phyloP scores from a whole-genome alignment of 805 yeast species.

The Lipomyces starkeyi region DNA sequence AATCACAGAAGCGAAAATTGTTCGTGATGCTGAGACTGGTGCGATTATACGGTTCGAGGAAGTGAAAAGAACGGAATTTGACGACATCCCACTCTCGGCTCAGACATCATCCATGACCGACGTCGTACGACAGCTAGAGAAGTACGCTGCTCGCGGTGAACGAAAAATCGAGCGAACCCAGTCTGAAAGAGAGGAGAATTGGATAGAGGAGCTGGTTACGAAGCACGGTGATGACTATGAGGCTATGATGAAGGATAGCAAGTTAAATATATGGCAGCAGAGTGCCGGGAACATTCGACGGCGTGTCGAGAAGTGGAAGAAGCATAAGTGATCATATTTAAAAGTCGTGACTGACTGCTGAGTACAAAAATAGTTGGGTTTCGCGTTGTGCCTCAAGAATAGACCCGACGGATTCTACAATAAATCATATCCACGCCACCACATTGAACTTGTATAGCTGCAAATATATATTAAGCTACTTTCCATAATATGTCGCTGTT shows the following conservation, averaged over 20 bases:
- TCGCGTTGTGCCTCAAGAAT: too few relatives aligned
- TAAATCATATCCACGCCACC: too few relatives aligned
- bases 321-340: not conserved
- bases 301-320: constrained; percentile 60
- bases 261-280: constrained; percentile 58
- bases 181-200: constrained; percentile 74
- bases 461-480: too few relatives aligned
- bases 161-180: constrained; percentile 58
- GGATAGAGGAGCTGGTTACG: constrained; percentile 67
- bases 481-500: too few relatives aligned
- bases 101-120: constrained; percentile 49
- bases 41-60: constrained; percentile 9
- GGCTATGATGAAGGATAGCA: constrained; percentile 87
- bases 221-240: constrained; percentile 88
- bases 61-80: constrained; percentile 48
- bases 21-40: constrained; percentile 4
- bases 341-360: too few relatives aligned
- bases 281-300: constrained; percentile 81
- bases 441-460: too few relatives aligned
- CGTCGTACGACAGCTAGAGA: constrained; percentile 74
- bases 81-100: constrained; percentile 41
- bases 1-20: constrained; percentile 43
- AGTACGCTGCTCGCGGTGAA: constrained; percentile 53
- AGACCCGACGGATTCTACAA: too few relatives aligned
- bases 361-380: too few relatives aligned